These are phyloP conservation scores for Nemania sp. DNA, from an alignment of 2,329 filamentous ascomycete genomes.

Conservation along the genomic window DNA sequence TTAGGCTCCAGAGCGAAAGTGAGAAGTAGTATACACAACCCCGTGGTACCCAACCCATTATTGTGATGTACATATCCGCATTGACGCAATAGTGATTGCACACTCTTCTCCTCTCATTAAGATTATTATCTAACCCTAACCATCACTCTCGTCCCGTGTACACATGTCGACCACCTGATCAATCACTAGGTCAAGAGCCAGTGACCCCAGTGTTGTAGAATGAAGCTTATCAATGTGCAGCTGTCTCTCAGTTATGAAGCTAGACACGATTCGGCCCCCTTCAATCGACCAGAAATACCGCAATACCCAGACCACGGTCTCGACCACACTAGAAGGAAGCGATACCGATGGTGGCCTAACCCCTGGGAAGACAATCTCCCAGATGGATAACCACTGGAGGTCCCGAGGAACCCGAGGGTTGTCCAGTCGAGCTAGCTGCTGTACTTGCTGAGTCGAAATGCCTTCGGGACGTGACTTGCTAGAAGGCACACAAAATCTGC, in stretches of 20 bases:
- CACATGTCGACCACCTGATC: constrained; percentile 13
- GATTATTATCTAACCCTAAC: background rate
- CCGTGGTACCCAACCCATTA: too few species aligned
- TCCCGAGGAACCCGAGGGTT: background rate
- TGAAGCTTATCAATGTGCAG: background rate
- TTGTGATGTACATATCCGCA: too few species aligned
- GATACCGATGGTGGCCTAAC: background rate
- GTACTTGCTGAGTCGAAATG: constrained; percentile 36
- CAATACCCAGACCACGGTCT: background rate
- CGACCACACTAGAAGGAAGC: background rate
- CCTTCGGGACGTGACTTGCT: constrained; percentile 26
- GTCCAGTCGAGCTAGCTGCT: constrained; percentile 27
- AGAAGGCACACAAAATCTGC: constrained; percentile 20
- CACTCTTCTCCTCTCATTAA: too few species aligned
- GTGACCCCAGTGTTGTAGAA: background rate
- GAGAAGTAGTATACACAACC: too few species aligned
- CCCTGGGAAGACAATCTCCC: background rate
- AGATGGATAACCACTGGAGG: background rate
- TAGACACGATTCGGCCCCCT: background rate
- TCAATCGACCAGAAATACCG: background rate
- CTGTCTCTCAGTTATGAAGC: background rate
- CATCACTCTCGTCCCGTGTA: background rate
- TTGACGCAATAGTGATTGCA: too few species aligned
- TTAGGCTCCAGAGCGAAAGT: too few species aligned
- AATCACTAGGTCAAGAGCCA: constrained; percentile 18